Evolutionary conservation across 1,284 basidiomycete genomes (phyloP).

Genomic region (Phylloboletellus chloephorus): DNA sequence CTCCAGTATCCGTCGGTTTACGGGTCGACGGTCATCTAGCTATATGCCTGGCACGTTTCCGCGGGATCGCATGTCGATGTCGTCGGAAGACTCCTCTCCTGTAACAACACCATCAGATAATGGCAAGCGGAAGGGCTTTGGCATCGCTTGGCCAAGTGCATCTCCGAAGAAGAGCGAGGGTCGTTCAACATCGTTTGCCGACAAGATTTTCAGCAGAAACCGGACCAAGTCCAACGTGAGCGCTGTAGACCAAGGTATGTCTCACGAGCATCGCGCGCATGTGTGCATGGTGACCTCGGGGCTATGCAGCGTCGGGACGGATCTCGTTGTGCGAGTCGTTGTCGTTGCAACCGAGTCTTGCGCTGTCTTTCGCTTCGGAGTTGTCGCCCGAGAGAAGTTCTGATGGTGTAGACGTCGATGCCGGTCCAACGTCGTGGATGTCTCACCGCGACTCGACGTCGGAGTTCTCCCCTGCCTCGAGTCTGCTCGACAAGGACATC

Average conservation of each 20-base stretch:
- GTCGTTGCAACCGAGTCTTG: constrained; percentile 22
- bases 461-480: constrained; percentile 37
- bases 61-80: constrained; percentile 48
- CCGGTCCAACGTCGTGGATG: constrained; percentile 39
- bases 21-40: constrained; percentile 33
- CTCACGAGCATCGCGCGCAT: neutral
- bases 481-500: constrained; percentile 40
- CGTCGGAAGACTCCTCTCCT: constrained; percentile 49
- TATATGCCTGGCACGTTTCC: constrained; percentile 36
- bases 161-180: constrained; percentile 45
- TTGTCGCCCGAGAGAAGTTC: constrained; percentile 12
- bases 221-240: constrained; percentile 45
- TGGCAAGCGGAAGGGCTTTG: constrained; percentile 28
- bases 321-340: constrained; percentile 25
- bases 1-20: constrained; percentile 41
- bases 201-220: constrained; percentile 46
- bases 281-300: constrained; percentile 1
- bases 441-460: constrained; percentile 35
- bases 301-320: constrained; percentile 18
- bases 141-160: constrained; percentile 41
- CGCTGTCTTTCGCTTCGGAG: constrained; percentile 20
- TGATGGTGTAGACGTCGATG: constrained; percentile 16
- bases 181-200: constrained; percentile 49
- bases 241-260: constrained; percentile 27
- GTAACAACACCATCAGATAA: constrained; percentile 45